Percentiles rank a stretch among this genome's conserved stretches.
Evolutionary conservation across 2,329 filamentous ascomycete species (phyloP).

Genomic region (Hypoxylon rubiginosum): DNA sequence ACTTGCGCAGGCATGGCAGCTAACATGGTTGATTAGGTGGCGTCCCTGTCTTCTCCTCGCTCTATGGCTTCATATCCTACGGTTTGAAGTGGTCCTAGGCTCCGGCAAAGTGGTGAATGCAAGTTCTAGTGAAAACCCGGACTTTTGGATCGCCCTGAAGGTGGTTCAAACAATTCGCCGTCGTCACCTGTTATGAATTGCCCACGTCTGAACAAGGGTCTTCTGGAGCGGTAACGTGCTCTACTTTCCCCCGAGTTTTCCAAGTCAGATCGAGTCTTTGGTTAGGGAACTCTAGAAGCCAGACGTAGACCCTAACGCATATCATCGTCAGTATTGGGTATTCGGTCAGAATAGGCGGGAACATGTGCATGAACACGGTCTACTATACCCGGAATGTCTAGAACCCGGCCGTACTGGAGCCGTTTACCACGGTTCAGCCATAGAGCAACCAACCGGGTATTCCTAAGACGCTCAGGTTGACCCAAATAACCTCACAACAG

Average conservation of each 20-base stretch:
- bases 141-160: slow-evolving; percentile 58
- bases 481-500: neutral
- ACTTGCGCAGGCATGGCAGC: slow-evolving; percentile 46
- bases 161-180: slow-evolving; percentile 60
- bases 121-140: slow-evolving; percentile 51
- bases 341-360: neutral
- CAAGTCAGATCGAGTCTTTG: slow-evolving; percentile 15
- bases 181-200: slow-evolving; percentile 33
- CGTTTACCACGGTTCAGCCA: slow-evolving; percentile 29
- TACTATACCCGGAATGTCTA: slow-evolving; percentile 21
- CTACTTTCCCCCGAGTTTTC: slow-evolving; percentile 22
- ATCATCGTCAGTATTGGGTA: slow-evolving; percentile 27
- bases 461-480: neutral
- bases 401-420: slow-evolving; percentile 25
- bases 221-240: slow-evolving; percentile 22
- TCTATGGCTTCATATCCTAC: slow-evolving; percentile 54
- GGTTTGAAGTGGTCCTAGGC: slow-evolving; percentile 58
- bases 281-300: slow-evolving; percentile 20
- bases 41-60: slow-evolving; percentile 57
- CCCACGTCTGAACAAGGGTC: slow-evolving; percentile 28
- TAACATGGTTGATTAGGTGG: slow-evolving; percentile 48
- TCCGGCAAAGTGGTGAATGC: slow-evolving; percentile 57
- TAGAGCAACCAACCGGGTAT: slow-evolving; percentile 12
- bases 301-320: neutral
- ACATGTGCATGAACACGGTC: slow-evolving; percentile 15